Evolutionary conservation across 768 basidiomycete genomes (phyloP), one percentile per base, ranked within the genome.

Genomic region (Lactarius quietus): DNA sequence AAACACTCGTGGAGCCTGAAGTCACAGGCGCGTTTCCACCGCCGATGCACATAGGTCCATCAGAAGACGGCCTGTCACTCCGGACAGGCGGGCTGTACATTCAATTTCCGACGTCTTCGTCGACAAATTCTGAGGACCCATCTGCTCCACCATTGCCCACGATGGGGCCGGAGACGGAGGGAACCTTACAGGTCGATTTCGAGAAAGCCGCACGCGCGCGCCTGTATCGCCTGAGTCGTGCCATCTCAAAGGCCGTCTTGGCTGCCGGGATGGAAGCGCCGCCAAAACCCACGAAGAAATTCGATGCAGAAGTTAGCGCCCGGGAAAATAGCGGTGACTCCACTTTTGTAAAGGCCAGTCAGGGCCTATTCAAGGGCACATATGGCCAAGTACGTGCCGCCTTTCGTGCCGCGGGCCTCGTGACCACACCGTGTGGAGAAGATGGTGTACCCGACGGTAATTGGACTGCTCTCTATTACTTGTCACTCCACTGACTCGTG

Each of bases 381-480:
- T 70, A 70, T 56, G 61, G 70, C 33, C 70, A 70, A 63, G 63
- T 70, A 63, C 68, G 65, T 33, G 41, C 61, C n/a, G 70, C 70
- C 20, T 70, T 70, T 28, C 59, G 61, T 41, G 65, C 57, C 18
- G 69, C 70, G 7, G 69, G 69, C 54, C 64, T 70, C n/a, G 66
- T 65, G 59, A 65, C 69, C 9, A 67, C 61, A 28, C 63, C 65
- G 23, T 70, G 70, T 52, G 63, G 60, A 23, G 70, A 65, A 56
- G 65, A 69, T 6, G 70, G 66, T 12, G 35, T 68, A 39, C 63
- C 66, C 31, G 54, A 70, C 15, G 69, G 70, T 70, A 61, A 41
- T 62, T 35, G 29, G 39, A 43, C 55, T 59, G 57, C 43, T 54
- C 41, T 60, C 31, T n/a, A 38, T 15, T 20, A 28, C 26, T 28